Percentiles rank a stretch among this genome's conserved stretches.
Conservation (phyloP, 495 filamentous ascomycete species). For the Umbilicaria muhlenbergii region DNA sequence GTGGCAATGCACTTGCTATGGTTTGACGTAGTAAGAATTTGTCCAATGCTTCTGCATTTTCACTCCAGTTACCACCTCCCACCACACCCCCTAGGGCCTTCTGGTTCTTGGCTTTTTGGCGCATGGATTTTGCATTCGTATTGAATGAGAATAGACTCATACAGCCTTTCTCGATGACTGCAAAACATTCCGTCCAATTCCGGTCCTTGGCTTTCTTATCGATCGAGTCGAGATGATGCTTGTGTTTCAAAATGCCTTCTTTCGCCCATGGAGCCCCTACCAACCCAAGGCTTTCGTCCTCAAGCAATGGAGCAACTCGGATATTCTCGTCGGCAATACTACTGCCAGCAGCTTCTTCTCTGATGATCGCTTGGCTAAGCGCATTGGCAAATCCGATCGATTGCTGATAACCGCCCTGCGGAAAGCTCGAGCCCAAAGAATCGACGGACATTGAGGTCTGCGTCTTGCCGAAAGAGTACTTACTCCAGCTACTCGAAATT, state of each 20-base stretch:
- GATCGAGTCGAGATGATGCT: constrained; percentile 79
- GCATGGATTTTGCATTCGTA: constrained; percentile 53
- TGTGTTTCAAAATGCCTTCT: constrained; percentile 89
- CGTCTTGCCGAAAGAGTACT: constrained; percentile 76
- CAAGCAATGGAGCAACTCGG: constrained; percentile 54
- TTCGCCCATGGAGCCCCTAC: constrained; percentile 94
- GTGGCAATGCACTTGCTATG: constrained; percentile 75
- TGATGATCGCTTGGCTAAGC: constrained; percentile 88
- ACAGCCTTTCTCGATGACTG: constrained; percentile 94
- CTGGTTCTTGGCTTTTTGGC: constrained; percentile 46
- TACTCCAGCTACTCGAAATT: constrained; percentile 84
- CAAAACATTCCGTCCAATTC: constrained; percentile 90
- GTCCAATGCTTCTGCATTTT: constrained; percentile 76
- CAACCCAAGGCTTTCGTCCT: constrained; percentile 82
- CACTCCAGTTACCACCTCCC: constrained; percentile 92
- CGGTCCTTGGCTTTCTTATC: constrained; percentile 87
- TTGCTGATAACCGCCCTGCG: constrained; percentile 75
- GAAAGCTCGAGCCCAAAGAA: constrained; percentile 66
- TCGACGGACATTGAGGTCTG: constrained; percentile 84
- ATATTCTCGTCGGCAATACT: constrained; percentile 24
- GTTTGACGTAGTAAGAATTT: constrained; percentile 84
- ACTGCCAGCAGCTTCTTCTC: constrained; percentile 57
- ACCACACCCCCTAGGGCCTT: constrained; percentile 47
- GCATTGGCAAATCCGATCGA: constrained; percentile 97
- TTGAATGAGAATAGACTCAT: constrained; percentile 89